These are phyloP conservation scores for Candida buenavistaensis DNA, from an alignment of 1,139 yeast species.

Conservation along the genomic window DNA sequence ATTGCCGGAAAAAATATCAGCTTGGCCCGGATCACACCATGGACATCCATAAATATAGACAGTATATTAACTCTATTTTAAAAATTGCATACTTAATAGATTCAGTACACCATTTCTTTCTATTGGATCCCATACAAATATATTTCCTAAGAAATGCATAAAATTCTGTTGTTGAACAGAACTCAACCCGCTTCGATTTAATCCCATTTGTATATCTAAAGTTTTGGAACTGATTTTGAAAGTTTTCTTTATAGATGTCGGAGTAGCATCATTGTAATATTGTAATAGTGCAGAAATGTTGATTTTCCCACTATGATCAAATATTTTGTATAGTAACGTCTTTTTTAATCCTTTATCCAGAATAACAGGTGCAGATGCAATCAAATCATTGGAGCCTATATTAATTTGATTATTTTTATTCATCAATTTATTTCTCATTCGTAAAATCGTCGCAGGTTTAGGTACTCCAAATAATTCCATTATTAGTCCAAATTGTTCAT, in stretches of 20 bases:
- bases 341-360: constrained; percentile 30
- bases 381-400: neutral
- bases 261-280: constrained; percentile 20
- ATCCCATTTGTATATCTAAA: constrained; percentile 45
- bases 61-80: constrained; percentile 8
- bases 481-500: constrained; percentile 60
- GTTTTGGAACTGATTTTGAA: constrained; percentile 30
- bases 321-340: constrained; percentile 36
- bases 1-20: constrained; percentile 46
- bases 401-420: constrained; percentile 14
- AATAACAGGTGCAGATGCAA: constrained; percentile 8
- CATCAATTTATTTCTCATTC: constrained; percentile 23
- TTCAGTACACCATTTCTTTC: constrained; percentile 43
- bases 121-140: constrained; percentile 58
- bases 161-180: constrained; percentile 16
- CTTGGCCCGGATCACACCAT: constrained; percentile 71
- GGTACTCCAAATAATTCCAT: constrained; percentile 69
- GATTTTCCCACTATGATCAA: constrained; percentile 42
- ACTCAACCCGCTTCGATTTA: constrained; percentile 18
- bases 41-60: constrained; percentile 66
- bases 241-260: constrained; percentile 23
- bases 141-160: constrained; percentile 34
- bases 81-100: constrained; percentile 41
- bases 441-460: constrained; percentile 25
- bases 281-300: constrained; percentile 28